Evolutionary conservation across 768 basidiomycete genomes (phyloP), one percentile per base, ranked within the genome.

Genomic region (Tylopilus sp.): DNA sequence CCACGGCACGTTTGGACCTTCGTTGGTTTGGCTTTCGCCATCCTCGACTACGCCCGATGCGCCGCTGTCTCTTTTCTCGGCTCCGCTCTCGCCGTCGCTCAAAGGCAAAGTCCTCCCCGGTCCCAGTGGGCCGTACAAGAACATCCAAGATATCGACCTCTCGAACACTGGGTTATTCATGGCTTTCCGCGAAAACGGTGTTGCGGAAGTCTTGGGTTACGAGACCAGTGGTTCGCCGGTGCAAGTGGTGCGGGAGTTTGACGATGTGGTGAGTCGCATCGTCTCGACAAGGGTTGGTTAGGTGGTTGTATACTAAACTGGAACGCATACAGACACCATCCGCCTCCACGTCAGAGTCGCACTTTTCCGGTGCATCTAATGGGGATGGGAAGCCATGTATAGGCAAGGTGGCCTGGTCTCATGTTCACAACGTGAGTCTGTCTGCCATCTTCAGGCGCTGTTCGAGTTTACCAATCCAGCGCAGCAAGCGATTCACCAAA

Each of bases 361-460:
- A 81, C 1, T 93, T 82, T 61, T 69, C 80, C 6, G 87, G 87
- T 25, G 80, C 76, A 6, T 40, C 80, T 4, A 78, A 82, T 58
- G 71, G 69, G 21, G 65, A 76, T 13, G 83, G 82, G 3, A 66
- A 71, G 4, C 73, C 82, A 1, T 82, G 82, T 57, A 68, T 92
- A 40, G 77, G 78, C 11, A 80, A 87, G 17, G 70, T 88, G 0
- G 85, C 78, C 62, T 92, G 87, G 88, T 84, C 85, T 1, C 75
- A 81, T 56, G 55, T 58, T 6, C 61, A 78, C 26, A 67, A 74
- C 40, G 90, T 89, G 64, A 57, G 80, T 73, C 36, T 24, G 33
- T 36, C 40, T 1, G 25, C 2, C 19, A 1, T 33, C 37, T 19
- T 24, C 17, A 22, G 24, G 25, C 28, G 12, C 22, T 17, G 17